Conservation (phyloP, 192 early-diverging fungal species). For the Entomortierella chlamydospora region DNA sequence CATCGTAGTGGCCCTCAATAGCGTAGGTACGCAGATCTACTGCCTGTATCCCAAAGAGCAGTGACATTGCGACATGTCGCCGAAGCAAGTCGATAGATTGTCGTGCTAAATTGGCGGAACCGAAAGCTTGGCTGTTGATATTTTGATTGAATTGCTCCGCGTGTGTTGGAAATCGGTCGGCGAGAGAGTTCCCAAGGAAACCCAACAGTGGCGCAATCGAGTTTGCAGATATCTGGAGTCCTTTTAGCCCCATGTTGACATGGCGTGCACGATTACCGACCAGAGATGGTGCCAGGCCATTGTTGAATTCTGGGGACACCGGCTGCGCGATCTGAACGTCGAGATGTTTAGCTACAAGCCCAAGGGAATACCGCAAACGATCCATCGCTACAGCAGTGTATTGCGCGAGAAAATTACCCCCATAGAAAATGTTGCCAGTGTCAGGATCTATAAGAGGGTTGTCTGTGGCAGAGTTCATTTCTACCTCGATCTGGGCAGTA, state of each 20-base stretch:
- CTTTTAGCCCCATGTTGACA: not conserved
- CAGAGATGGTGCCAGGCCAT: not conserved
- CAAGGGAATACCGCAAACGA: not conserved
- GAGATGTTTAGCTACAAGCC: not conserved
- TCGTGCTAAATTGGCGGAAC: not conserved
- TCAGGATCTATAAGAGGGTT: not conserved
- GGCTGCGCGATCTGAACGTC: not conserved
- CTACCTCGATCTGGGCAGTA: not conserved
- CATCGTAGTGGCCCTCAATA: not conserved
- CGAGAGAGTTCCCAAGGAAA: not conserved
- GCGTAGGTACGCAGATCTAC: not conserved
- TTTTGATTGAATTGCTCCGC: not conserved
- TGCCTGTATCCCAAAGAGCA: not conserved
- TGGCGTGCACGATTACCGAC: not conserved
- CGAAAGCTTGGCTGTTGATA: not conserved
- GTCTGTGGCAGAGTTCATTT: not conserved
- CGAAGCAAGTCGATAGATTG: not conserved
- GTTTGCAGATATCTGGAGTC: not conserved
- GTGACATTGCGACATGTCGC: not conserved
- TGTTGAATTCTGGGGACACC: not conserved
- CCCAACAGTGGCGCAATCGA: not conserved
- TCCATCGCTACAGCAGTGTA: not conserved
- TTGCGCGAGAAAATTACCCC: not conserved
- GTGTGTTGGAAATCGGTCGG: not conserved
- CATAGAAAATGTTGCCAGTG: not conserved